Conservation (phyloP, 345 rosid species). For the Citrus trifoliata region DNA sequence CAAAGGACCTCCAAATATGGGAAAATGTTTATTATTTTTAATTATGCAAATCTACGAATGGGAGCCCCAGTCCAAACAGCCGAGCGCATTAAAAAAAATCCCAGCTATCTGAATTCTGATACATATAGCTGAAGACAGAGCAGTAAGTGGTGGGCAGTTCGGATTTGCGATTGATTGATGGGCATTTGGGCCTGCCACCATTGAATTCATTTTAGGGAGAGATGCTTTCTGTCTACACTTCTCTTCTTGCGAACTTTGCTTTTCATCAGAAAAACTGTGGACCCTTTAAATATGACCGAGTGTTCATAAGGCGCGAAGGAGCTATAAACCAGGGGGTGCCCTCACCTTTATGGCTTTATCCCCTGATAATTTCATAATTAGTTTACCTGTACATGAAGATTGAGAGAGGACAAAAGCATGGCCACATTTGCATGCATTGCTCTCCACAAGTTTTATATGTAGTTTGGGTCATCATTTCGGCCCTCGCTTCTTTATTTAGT, state of each 20-base stretch:
- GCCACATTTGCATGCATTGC: conserved; percentile 18
- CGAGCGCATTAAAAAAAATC: conserved; percentile 15
- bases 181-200: conserved; percentile 12
- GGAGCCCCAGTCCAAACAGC: conserved; percentile 18
- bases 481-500: not conserved
- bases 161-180: conserved; percentile 23
- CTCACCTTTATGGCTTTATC: not conserved
- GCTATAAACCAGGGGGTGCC: not conserved
- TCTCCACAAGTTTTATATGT: conserved; percentile 4
- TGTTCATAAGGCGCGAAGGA: not conserved
- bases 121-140: not conserved
- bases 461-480: not conserved
- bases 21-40: not conserved
- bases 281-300: not conserved
- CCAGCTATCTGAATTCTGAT: not conserved
- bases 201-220: not conserved
- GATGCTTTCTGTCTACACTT: conserved; percentile 17
- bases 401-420: conserved; percentile 8
- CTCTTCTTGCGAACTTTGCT: not conserved
- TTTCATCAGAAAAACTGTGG: not conserved
- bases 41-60: conserved; percentile 9
- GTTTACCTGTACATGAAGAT: not conserved
- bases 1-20: conserved; percentile 13
- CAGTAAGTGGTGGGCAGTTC: not conserved
- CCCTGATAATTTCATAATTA: not conserved